These are phyloP conservation scores for Sphaerostilbella broomeana DNA, from an alignment of 2,329 filamentous ascomycete species.

Conservation along the genomic window DNA sequence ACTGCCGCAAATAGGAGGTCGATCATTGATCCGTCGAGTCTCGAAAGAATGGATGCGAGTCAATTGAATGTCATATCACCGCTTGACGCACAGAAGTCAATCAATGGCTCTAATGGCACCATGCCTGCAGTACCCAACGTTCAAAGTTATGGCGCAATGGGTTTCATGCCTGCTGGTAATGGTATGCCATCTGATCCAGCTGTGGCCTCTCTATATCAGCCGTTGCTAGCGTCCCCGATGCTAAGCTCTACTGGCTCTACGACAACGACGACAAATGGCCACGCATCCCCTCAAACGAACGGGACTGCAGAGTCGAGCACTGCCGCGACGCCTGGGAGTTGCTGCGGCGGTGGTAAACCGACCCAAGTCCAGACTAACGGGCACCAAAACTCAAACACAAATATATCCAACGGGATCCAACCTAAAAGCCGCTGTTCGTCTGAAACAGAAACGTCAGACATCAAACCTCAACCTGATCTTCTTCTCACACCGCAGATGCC, in stretches of 20 bases:
- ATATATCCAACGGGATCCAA: slow-evolving; percentile 17
- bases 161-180: slow-evolving; percentile 22
- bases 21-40: slow-evolving; percentile 39
- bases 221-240: slow-evolving; percentile 23
- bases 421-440: slow-evolving; percentile 27
- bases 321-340: slow-evolving; percentile 11
- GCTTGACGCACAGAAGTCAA: slow-evolving; percentile 22
- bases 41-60: slow-evolving; percentile 48
- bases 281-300: slow-evolving; percentile 17
- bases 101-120: slow-evolving; percentile 17
- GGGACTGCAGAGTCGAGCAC: slow-evolving; percentile 11
- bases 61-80: slow-evolving; percentile 43
- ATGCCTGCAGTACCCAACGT: slow-evolving; percentile 18
- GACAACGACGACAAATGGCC: slow-evolving; percentile 16
- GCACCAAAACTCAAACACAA: slow-evolving; percentile 14
- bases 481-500: slow-evolving; percentile 18
- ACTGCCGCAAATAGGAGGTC: slow-evolving; percentile 37
- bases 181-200: slow-evolving; percentile 19
- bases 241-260: slow-evolving; percentile 16
- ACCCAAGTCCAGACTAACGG: slow-evolving; percentile 3
- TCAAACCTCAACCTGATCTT: slow-evolving; percentile 16
- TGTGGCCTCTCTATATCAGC: slow-evolving; percentile 29
- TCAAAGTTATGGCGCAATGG: slow-evolving; percentile 23
- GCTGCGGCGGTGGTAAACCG: slow-evolving; percentile 20
- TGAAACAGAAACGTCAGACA: slow-evolving; percentile 17